Base-by-base conservation (phyloP, 2,329 filamentous ascomycete species). In the Stagonosporopsis rhizophila region DNA sequence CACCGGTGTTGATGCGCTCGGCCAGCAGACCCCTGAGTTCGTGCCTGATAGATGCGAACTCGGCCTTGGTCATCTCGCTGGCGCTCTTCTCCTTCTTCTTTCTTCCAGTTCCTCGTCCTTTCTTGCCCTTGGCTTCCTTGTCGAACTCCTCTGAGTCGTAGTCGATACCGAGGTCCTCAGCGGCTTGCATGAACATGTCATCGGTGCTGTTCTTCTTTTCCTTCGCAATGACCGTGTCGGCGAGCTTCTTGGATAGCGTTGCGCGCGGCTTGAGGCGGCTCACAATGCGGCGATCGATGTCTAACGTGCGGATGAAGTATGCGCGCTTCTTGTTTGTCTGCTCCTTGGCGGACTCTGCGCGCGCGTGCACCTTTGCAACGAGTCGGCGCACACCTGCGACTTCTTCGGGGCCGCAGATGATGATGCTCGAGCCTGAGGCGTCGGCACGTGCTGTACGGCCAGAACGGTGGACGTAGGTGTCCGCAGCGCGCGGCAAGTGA, bases 381-480 rank as follows among this genome's bases (percentile, higher is more conserved):
- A 99, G 84, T 17, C 94, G 85, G 7, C 91, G 85, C 3, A 94
- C 94, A 0, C 92, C 90, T 2, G 87, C 84, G 1, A 96, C 92
- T 79, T 99, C 95, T 57, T 98, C 94, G 0, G 95, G 94, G 0
- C 89, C 87, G 71, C 95, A 98, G 48, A 99, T 87, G 4, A 99
- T 81, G 54, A 99, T 87, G 68, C 91, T 96, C 32, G 90, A 85
- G 34, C 95, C 95, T 0, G 84, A 85, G 12, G 85, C 85, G 19
- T 88, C 85, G 3, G 90, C 94, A 70, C 95, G 91, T 2, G 95
- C 95, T 1, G 95, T 98, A 62, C 95, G 90, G 12, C 95, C 95
- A 1, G 95, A 97, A 22, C 95, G 88, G 73, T 99, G 95, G 14
- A 99, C 93, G 72, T 99, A 99, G 44, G 89, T 89, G 75, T 98